Percentiles rank a stretch among this genome's conserved stretches.
These are phyloP conservation scores for Penicillium sp. DNA, from an alignment of 2,329 filamentous ascomycete genomes.

Conservation along the genomic window DNA sequence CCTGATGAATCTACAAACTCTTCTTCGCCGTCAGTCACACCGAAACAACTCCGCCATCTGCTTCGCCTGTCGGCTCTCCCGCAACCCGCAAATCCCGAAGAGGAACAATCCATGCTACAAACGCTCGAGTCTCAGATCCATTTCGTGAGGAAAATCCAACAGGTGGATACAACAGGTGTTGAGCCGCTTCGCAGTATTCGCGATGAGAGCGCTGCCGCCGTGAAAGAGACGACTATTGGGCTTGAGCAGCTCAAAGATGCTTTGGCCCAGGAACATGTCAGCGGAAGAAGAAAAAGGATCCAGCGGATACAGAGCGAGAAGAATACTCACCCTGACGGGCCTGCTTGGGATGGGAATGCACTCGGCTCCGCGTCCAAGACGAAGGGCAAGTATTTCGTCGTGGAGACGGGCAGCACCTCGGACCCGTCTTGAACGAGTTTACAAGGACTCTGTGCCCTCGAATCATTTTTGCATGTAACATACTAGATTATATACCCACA, in stretches of 20 bases:
- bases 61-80: conserved; percentile 87
- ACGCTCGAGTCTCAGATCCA: conserved; percentile 79
- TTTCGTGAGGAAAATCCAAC: conserved; percentile 84
- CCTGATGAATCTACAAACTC: conserved; percentile 43
- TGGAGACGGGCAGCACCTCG: conserved; percentile 50
- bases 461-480: not conserved
- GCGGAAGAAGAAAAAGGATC: conserved; percentile 48
- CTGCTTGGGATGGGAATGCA: conserved; percentile 67
- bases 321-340: conserved; percentile 40
- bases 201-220: conserved; percentile 58
- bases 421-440: not conserved
- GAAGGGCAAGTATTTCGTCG: conserved; percentile 72
- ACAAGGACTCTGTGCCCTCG: too few species aligned
- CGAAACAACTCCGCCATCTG: conserved; percentile 73
- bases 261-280: conserved; percentile 41
- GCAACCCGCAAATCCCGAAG: conserved; percentile 58
- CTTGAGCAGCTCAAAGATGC: conserved; percentile 37
- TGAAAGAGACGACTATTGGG: conserved; percentile 41
- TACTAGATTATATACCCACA: too few species aligned
- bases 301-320: conserved; percentile 35
- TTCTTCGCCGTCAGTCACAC: conserved; percentile 51
- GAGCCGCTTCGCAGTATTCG: conserved; percentile 73
- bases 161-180: conserved; percentile 69
- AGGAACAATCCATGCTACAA: conserved; percentile 68
- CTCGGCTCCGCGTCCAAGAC: conserved; percentile 64